phyloP scores from a whole-genome alignment of 306 rosid genomes.

The Cyamopsis tetragonoloba region DNA sequence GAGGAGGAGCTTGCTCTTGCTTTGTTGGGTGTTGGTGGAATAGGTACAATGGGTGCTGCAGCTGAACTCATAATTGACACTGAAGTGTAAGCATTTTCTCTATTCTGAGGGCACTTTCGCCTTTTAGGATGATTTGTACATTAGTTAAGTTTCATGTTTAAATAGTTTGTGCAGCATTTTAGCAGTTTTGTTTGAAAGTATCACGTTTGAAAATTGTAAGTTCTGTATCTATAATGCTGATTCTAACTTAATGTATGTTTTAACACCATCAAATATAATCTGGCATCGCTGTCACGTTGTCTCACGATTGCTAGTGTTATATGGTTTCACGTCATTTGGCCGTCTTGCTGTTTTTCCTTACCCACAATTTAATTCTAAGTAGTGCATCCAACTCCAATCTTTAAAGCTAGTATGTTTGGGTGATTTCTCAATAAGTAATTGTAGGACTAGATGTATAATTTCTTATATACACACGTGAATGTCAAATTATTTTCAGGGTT shows the following conservation, averaged over 20 bases:
- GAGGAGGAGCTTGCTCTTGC: slow-evolving; percentile 89
- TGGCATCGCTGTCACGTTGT: not conserved
- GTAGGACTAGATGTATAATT: no score
- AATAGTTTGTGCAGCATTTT: slow-evolving; percentile 13
- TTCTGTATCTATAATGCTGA: slow-evolving; percentile 17
- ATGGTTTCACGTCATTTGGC: not conserved
- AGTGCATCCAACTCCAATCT: not conserved
- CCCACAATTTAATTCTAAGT: no score
- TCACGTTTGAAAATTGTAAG: not conserved
- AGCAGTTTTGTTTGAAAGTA: slow-evolving; percentile 24
- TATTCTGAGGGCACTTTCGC: not conserved
- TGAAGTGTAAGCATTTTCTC: slow-evolving; percentile 32
- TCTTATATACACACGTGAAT: no score
- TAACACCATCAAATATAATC: not conserved
- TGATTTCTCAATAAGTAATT: no score
- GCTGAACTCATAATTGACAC: slow-evolving; percentile 75
- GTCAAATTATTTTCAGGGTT: no score
- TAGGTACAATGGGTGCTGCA: slow-evolving; percentile 79
- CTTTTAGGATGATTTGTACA: slow-evolving; percentile 27
- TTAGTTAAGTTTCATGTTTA: slow-evolving; percentile 21
- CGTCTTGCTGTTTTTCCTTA: not conserved
- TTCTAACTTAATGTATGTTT: not conserved
- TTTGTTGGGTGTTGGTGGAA: slow-evolving; percentile 67
- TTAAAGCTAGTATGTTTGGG: not conserved
- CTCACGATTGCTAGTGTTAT: not conserved